Evolutionary conservation across 2,329 filamentous ascomycete species (phyloP), one percentile per base, ranked within the genome.

Genomic region (Penicillium sp.): DNA sequence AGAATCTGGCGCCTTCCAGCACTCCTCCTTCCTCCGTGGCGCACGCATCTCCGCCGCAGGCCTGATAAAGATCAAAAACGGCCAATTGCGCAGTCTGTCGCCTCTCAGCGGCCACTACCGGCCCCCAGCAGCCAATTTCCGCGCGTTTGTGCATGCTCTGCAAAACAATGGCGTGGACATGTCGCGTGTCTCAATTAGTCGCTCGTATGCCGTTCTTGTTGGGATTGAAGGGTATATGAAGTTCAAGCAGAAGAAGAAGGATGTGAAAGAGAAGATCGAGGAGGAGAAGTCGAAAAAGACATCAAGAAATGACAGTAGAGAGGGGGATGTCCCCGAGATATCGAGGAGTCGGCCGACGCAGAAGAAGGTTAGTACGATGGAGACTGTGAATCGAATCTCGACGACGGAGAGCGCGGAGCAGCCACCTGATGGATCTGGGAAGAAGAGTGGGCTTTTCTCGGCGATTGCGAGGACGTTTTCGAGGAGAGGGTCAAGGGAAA

Each of bases 21-120:
- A 96, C 72, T 92, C 88, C 12, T 94, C 90, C 0, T 96, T 97
- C 66, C 79, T 96, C 1, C 89, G 92, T 60, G 92, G 91, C 23
- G 82, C 86, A 9, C 84, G 91, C 12, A 91, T 96, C 52, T 84
- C 86, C 0, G 87, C 91, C 0, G 92, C 92, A 3, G 92, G 92
- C 0, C 77, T 93, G 24, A 91, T 96, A 68, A 91, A 89, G 70
- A 86, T 96, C 67, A 90, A 90, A 68, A 80, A 91, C 63, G 92
- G 92, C 1, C 83, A 88, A 28, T 71, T 96, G n/a, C 80, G 83
- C 1, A 86, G 85, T 51, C 77, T 95, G 8, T 89, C 87, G 3
- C 91, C 80, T 26, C 47, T 56, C 7, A 87, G 83, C 64, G 91
- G 91, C 0, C 91, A 96, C 72, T 96, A 96, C 69, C 84, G 91